Conservation (phyloP, 305 asterid species). For the Solanum chacoense region DNA sequence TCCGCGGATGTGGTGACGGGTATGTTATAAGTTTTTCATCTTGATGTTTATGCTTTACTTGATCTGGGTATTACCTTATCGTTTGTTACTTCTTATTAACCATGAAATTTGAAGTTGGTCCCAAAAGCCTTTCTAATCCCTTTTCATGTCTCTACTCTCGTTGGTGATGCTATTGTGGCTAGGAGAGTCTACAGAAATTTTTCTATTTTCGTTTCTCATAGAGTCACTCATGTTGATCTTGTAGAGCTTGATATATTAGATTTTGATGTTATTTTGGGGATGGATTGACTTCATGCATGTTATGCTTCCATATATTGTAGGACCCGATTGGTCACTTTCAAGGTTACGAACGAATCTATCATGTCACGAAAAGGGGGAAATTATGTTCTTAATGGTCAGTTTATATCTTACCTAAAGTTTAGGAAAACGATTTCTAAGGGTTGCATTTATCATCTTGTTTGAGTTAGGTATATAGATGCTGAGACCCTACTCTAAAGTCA, state of each 20-base stretch:
- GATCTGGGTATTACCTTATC: background rate
- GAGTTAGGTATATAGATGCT: background rate
- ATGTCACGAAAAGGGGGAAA: background rate
- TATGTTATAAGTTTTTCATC: no score
- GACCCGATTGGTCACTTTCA: background rate
- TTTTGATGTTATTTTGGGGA: background rate
- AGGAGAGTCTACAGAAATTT: background rate
- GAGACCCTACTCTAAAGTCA: no score
- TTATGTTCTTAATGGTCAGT: background rate
- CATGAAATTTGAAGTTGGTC: background rate
- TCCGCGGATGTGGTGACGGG: background rate
- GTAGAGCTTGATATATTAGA: background rate
- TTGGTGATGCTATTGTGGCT: background rate
- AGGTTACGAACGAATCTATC: background rate
- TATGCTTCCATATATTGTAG: background rate
- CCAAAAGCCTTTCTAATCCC: background rate
- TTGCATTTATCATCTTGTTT: background rate
- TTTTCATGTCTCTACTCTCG: background rate
- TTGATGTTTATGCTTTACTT: background rate
- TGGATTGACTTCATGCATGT: background rate
- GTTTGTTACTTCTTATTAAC: background rate
- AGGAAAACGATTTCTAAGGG: background rate
- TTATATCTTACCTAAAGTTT: background rate
- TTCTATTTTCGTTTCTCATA: background rate
- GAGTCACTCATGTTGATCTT: background rate